These are phyloP conservation scores for Coprinellus micaceus DNA, from an alignment of 768 basidiomycete species.

Conservation along the genomic window DNA sequence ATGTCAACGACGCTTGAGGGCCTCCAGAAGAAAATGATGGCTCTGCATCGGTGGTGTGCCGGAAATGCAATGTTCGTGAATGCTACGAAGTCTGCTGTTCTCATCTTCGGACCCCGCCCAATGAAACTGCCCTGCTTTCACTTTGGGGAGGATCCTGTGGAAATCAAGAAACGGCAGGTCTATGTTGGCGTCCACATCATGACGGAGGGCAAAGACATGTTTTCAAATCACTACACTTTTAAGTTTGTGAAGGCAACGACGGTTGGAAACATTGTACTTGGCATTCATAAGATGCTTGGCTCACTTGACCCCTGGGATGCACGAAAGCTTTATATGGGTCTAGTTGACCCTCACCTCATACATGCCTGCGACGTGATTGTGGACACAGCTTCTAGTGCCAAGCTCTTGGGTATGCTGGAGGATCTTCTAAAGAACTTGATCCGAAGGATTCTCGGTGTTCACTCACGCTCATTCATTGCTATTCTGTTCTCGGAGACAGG, in stretches of 20 bases:
- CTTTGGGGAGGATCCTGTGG: conserved; percentile 5
- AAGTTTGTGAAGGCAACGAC: conserved; percentile 17
- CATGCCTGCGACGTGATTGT: background rate
- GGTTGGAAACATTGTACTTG: conserved; percentile 15
- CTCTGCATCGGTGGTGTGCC: conserved; percentile 17
- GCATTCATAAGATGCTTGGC: conserved; percentile 15
- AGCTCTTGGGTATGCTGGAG: background rate
- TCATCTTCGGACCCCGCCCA: conserved; percentile 16
- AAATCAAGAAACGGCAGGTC: conserved; percentile 7
- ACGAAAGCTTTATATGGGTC: conserved; percentile 18
- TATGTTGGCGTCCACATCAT: conserved; percentile 17
- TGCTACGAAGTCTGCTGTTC: conserved; percentile 19
- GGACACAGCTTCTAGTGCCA: background rate
- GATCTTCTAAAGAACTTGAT: background rate
- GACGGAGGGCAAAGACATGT: conserved; percentile 6
- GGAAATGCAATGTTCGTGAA: conserved; percentile 24
- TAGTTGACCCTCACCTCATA: background rate
- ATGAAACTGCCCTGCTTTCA: background rate
- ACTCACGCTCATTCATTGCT: background rate
- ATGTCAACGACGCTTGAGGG: conserved; percentile 15
- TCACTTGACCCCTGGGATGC: conserved; percentile 14
- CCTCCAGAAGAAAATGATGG: conserved; percentile 16
- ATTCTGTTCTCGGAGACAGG: background rate
- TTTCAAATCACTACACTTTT: conserved; percentile 14
- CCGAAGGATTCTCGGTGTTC: background rate